Conservation (phyloP, 2,329 filamentous ascomycete genomes). For the Ilyonectria robusta region DNA sequence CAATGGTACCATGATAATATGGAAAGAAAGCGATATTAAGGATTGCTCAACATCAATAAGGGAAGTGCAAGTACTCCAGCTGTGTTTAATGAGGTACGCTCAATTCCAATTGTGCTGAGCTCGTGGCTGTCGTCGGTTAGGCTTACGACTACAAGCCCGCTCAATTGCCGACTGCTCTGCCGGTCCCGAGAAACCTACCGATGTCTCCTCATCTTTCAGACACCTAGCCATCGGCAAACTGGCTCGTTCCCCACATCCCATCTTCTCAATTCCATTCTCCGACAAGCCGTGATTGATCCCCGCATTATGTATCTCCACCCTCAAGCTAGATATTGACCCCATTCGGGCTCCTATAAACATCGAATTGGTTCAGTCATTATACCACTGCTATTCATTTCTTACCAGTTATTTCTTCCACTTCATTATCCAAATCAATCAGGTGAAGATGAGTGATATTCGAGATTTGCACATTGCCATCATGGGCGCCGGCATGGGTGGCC, state of each 20-base stretch:
- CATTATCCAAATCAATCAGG: not conserved
- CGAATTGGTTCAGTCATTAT: not conserved
- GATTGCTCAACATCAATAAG: too few species aligned
- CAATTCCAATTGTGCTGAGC: too few species aligned
- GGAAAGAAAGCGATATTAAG: too few species aligned
- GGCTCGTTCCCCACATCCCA: constrained; percentile 22
- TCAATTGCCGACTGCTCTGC: constrained; percentile 23
- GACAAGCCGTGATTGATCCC: constrained; percentile 7
- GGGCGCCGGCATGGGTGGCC: constrained; percentile 56
- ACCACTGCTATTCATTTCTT: not conserved
- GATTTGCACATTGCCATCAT: constrained; percentile 44
- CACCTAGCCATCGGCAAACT: not conserved
- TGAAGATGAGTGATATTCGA: constrained; percentile 36
- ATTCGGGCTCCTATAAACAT: not conserved
- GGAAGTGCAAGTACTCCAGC: too few species aligned
- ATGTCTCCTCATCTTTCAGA: constrained; percentile 11
- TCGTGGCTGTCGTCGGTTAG: too few species aligned
- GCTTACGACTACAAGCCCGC: not conserved
- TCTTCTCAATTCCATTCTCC: not conserved
- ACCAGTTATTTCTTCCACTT: not conserved
- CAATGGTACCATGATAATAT: too few species aligned
- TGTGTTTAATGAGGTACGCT: too few species aligned
- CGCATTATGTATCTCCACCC: not conserved
- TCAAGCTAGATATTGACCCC: not conserved
- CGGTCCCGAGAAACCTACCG: constrained; percentile 4